These are phyloP conservation scores for Juncus effusus DNA, from an alignment of 176 grass and related monocot genomes.

Conservation along the genomic window DNA sequence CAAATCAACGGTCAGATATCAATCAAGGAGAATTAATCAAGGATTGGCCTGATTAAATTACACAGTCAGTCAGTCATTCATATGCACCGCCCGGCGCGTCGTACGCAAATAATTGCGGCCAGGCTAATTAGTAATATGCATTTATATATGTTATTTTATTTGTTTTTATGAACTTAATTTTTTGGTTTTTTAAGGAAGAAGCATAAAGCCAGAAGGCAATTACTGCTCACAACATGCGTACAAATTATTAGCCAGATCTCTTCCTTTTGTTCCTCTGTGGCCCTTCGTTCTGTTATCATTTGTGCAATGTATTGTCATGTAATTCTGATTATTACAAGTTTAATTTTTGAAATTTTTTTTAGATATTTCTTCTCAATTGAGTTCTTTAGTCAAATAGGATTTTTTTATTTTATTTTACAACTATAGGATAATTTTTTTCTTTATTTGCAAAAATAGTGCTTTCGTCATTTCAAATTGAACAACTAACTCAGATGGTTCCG, in stretches of 20 bases:
- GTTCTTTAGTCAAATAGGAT: neutral
- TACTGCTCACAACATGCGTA: conserved; percentile 28
- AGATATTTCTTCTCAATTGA: neutral
- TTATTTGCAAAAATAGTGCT: neutral
- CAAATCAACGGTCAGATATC: conserved; percentile 14
- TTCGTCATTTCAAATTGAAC: too few species aligned
- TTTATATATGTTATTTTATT: conserved; percentile 10
- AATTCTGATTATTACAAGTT: neutral
- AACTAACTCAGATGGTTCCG: too few species aligned
- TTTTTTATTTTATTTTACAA: neutral
- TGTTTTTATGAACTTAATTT: conserved; percentile 16
- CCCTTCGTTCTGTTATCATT: neutral
- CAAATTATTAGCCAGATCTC: conserved; percentile 29
- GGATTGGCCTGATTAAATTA: conserved; percentile 7
- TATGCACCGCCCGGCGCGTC: conserved; percentile 4
- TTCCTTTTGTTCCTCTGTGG: conserved; percentile 8
- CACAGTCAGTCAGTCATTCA: neutral
- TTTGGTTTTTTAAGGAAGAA: conserved; percentile 31
- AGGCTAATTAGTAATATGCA: neutral
- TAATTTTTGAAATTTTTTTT: neutral
- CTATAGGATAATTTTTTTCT: neutral
- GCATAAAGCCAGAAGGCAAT: conserved; percentile 6
- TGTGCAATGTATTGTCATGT: neutral
- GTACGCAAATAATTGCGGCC: conserved; percentile 19
- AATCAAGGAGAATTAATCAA: neutral